phyloP scores from a whole-genome alignment of 2,329 filamentous ascomycete genomes.

The Aspergillus arachidicola region DNA sequence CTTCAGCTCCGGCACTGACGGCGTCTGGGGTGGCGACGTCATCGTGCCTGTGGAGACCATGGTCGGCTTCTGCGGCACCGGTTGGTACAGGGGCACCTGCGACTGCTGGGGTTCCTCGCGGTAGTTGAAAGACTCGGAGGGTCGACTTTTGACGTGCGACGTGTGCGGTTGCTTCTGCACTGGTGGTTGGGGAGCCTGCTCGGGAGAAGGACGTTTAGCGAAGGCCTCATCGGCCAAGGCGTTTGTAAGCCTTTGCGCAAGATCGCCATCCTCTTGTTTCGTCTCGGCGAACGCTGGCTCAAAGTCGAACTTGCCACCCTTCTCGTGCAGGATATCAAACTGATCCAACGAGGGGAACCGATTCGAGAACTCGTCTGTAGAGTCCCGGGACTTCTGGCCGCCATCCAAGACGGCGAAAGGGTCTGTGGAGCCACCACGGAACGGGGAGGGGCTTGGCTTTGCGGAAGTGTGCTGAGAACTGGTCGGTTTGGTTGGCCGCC shows the following conservation, averaged over 20 bases:
- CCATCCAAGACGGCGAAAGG: constrained; percentile 90
- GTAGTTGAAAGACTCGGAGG: constrained; percentile 25
- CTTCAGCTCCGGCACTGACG: constrained; percentile 33
- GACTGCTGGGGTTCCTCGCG: constrained; percentile 30
- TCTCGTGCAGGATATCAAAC: constrained; percentile 85
- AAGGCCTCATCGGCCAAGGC: constrained; percentile 86
- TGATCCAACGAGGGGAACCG: constrained; percentile 91
- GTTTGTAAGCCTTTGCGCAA: constrained; percentile 70
- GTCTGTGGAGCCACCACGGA: constrained; percentile 70
- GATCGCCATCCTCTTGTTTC: constrained; percentile 49
- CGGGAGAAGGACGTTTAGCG: constrained; percentile 48
- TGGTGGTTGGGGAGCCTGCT: constrained; percentile 30
- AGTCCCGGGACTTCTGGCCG: constrained; percentile 51
- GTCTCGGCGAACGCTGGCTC: constrained; percentile 56
- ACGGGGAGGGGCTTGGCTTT: constrained; percentile 69
- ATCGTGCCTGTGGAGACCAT: constrained; percentile 79
- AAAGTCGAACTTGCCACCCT: constrained; percentile 83
- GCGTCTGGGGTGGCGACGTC: constrained; percentile 61
- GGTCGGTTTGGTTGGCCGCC: constrained; percentile 64
- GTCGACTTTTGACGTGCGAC: constrained; percentile 25
- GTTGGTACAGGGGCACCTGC: constrained; percentile 40
- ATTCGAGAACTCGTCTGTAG: constrained; percentile 76
- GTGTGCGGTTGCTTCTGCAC: constrained; percentile 28
- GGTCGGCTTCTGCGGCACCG: constrained; percentile 51
- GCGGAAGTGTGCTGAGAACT: constrained; percentile 49